These are phyloP conservation scores for Artemisia princeps DNA, from an alignment of 140 eudicot species.

Conservation along the genomic window DNA sequence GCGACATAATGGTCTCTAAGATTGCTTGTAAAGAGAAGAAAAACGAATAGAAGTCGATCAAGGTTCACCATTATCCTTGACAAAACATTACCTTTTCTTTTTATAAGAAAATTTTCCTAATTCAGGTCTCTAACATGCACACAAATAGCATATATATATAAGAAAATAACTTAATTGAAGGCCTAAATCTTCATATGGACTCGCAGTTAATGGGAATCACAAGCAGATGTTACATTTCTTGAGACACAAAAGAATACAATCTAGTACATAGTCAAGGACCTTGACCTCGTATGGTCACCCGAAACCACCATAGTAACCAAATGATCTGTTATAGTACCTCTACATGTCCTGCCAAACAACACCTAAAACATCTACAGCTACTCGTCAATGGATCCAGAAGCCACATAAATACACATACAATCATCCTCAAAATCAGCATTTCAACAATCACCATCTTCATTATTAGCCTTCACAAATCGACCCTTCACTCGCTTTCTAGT, in stretches of 20 bases:
- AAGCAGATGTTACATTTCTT: slow-evolving; percentile 16
- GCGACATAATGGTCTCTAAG: slow-evolving; percentile 32
- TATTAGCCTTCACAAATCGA: slow-evolving; percentile 72
- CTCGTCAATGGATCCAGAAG: neutral
- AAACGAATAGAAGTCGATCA: slow-evolving; percentile 10
- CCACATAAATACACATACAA: slow-evolving; percentile 22
- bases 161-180: neutral
- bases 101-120: no score
- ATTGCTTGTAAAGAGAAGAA: slow-evolving; percentile 17
- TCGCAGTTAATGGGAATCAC: slow-evolving; percentile 2
- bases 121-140: no score
- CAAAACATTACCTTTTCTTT: no score
- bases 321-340: slow-evolving; percentile 5
- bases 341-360: slow-evolving; percentile 18
- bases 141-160: neutral
- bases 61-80: neutral
- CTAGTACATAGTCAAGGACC: slow-evolving; percentile 21
- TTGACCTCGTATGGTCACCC: neutral
- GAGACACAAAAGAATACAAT: slow-evolving; percentile 22
- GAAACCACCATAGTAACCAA: neutral
- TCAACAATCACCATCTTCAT: slow-evolving; percentile 45
- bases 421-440: neutral
- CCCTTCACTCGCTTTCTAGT: slow-evolving; percentile 91
- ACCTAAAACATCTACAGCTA: slow-evolving; percentile 13
- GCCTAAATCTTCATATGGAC: slow-evolving; percentile 3